Percentiles rank a stretch among this genome's conserved stretches.
Evolutionary conservation across 768 basidiomycete species (phyloP).

Genomic region (Tylopilus felleus): DNA sequence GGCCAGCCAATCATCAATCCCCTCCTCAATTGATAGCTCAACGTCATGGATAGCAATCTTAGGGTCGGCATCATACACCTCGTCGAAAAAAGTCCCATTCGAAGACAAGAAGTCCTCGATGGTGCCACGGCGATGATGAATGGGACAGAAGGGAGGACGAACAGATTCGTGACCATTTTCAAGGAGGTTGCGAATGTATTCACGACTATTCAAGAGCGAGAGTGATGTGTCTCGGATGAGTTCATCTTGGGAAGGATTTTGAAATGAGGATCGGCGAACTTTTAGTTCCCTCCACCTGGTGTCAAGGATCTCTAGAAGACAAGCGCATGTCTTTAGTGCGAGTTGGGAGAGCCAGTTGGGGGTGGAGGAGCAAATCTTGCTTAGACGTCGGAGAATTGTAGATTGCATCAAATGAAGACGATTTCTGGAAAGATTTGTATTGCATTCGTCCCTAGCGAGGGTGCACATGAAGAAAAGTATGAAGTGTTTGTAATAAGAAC

Average conservation of each 20-base stretch:
- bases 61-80: constrained; percentile 6
- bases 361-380: background rate
- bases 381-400: background rate
- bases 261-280: constrained; percentile 4
- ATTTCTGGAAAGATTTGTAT: background rate
- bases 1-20: constrained; percentile 33
- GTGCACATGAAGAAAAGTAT: background rate
- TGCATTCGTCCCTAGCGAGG: background rate
- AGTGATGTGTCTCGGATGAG: constrained; percentile 29
- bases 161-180: background rate
- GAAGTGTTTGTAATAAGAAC: background rate
- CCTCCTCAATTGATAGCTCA: constrained; percentile 31
- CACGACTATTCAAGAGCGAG: constrained; percentile 23
- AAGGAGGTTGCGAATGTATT: constrained; percentile 10
- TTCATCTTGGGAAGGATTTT: background rate
- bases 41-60: constrained; percentile 34
- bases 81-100: constrained; percentile 4
- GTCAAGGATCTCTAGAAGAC: constrained; percentile 22
- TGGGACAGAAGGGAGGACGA: background rate
- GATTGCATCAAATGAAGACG: background rate
- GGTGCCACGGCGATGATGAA: constrained; percentile 2
- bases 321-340: background rate
- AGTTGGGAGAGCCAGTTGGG: background rate
- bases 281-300: constrained; percentile 32
- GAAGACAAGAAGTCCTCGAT: constrained; percentile 17